phyloP scores from a whole-genome alignment of 2,329 filamentous ascomycete species.

The Nigrograna mackinnonii region DNA sequence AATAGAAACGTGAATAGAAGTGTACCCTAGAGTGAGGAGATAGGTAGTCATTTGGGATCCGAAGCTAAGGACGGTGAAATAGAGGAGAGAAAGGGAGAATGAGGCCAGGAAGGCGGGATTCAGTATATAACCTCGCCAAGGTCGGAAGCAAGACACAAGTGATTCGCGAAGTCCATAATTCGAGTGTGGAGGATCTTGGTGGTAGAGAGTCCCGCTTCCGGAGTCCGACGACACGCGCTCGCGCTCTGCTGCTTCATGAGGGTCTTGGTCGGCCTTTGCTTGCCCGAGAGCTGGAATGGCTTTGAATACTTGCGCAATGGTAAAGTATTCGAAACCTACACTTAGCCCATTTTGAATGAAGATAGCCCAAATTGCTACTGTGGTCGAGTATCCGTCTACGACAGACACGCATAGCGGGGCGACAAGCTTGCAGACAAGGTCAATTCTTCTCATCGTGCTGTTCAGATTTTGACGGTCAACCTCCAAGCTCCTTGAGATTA shows the following conservation, averaged over 20 bases:
- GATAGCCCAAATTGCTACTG: conserved; percentile 53
- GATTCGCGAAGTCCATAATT: neutral
- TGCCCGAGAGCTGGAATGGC: conserved; percentile 33
- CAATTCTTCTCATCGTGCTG: conserved; percentile 63
- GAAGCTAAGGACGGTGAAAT: conserved; percentile 54
- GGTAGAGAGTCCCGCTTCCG: neutral
- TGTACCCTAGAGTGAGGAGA: conserved; percentile 59
- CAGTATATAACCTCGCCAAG: conserved; percentile 49
- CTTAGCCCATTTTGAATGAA: conserved; percentile 55
- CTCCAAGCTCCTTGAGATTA: conserved; percentile 47
- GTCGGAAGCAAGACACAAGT: conserved; percentile 8
- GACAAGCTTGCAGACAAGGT: conserved; percentile 61
- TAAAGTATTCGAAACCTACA: conserved; percentile 56
- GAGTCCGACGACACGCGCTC: neutral
- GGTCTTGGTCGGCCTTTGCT: neutral
- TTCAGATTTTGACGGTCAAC: conserved; percentile 50
- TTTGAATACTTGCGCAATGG: conserved; percentile 50
- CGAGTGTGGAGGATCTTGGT: neutral
- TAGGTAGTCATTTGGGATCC: conserved; percentile 67
- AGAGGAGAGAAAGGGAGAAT: conserved; percentile 62
- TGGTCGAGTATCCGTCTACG: conserved; percentile 53
- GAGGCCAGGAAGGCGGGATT: conserved; percentile 65
- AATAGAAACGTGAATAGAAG: conserved; percentile 55
- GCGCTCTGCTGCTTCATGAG: neutral
- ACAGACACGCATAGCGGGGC: conserved; percentile 57